A percentile compares a stretch with the other conserved stretches of the same genome.
Conservation (phyloP, 495 filamentous ascomycete species). For the Evansstolkia leycettana region DNA sequence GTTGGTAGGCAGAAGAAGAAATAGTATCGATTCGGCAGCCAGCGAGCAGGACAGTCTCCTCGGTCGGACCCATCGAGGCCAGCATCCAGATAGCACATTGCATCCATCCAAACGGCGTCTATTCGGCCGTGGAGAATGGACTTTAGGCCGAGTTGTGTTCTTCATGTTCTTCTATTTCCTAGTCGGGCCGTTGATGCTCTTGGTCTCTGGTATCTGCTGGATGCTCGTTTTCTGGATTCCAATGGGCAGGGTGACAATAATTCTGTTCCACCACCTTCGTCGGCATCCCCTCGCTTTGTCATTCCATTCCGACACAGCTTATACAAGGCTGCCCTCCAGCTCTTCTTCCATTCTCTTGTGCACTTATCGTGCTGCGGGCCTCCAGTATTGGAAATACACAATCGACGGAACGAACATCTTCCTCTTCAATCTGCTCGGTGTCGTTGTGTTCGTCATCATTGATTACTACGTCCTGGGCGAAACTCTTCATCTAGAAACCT, state of each 20-base stretch:
- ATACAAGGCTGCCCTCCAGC: constrained; percentile 52
- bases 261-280: constrained; percentile 83
- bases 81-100: constrained; percentile 34
- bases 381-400: constrained; percentile 99
- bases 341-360: constrained; percentile 83
- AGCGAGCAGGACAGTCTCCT: constrained; percentile 86
- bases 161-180: constrained; percentile 95
- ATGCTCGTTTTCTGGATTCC: constrained; percentile 95
- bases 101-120: constrained; percentile 69
- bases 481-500: constrained; percentile 52
- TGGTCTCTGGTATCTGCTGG: constrained; percentile 86
- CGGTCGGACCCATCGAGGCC: constrained; percentile 47
- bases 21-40: constrained; percentile 77
- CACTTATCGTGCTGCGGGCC: constrained; percentile 89
- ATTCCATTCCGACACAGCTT: constrained; percentile 77
- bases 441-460: constrained; percentile 85
- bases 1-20: constrained; percentile 76
- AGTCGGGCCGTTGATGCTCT: constrained; percentile 75
- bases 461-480: constrained; percentile 72
- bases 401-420: constrained; percentile 98
- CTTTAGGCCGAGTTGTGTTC: constrained; percentile 83
- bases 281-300: constrained; percentile 85
- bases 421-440: constrained; percentile 86
- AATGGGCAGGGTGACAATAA: constrained; percentile 90
- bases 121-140: constrained; percentile 96